phyloP scores from a whole-genome alignment of 768 basidiomycete genomes.

The Agaricus subrufescens region DNA sequence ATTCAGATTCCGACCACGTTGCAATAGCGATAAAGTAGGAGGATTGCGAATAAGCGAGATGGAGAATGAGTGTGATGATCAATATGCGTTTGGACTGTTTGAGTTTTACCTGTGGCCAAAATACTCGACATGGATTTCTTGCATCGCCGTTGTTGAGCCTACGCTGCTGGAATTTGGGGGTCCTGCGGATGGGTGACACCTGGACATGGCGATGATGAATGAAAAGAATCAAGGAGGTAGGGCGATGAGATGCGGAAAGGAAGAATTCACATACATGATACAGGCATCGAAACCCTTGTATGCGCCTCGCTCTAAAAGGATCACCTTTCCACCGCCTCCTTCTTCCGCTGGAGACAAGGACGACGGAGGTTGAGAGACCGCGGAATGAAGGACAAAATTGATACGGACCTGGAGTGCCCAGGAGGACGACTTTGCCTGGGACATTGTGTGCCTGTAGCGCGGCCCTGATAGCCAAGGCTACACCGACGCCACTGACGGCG shows the following conservation, averaged over 20 bases:
- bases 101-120: slow-evolving; percentile 62
- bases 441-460: slow-evolving; percentile 60
- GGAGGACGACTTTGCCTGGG: slow-evolving; percentile 63
- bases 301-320: slow-evolving; percentile 67
- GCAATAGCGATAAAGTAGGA: not conserved
- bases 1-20: slow-evolving; percentile 3
- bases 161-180: slow-evolving; percentile 42
- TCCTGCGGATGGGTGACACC: slow-evolving; percentile 73
- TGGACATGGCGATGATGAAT: slow-evolving; percentile 20
- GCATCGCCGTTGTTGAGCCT: slow-evolving; percentile 58
- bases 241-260: not conserved
- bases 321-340: slow-evolving; percentile 71
- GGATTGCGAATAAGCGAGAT: not conserved
- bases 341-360: slow-evolving; percentile 57
- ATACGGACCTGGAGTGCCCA: slow-evolving; percentile 66
- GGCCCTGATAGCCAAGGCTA: slow-evolving; percentile 68
- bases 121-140: slow-evolving; percentile 64
- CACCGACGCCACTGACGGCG: slow-evolving; percentile 70
- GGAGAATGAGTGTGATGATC: not conserved
- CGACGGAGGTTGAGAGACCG: slow-evolving; percentile 10
- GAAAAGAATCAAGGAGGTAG: not conserved
- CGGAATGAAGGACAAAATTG: not conserved
- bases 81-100: not conserved
- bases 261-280: slow-evolving; percentile 49
- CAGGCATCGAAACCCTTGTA: slow-evolving; percentile 81